Evolutionary conservation across 257 asterid species (phyloP).

Genomic region (Avicennia marina): DNA sequence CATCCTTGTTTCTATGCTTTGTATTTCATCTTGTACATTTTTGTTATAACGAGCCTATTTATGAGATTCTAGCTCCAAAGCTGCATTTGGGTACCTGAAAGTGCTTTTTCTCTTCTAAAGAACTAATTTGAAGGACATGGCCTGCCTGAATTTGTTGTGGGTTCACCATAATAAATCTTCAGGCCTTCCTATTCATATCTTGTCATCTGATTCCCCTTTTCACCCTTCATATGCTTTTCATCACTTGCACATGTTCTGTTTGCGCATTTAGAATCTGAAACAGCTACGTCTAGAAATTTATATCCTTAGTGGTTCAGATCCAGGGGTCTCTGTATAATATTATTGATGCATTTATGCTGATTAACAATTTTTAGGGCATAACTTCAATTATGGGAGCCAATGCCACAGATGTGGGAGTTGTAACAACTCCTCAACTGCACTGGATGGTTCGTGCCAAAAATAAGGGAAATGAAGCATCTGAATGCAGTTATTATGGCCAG

Average conservation of each 20-base stretch:
- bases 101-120: background rate
- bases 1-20: background rate
- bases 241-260: background rate
- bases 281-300: background rate
- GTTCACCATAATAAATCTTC: background rate
- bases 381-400: constrained; percentile 56
- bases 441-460: constrained; percentile 93
- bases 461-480: constrained; percentile 71
- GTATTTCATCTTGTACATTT: background rate
- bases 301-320: background rate
- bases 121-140: background rate
- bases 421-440: constrained; percentile 93
- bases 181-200: background rate
- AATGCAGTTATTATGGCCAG: constrained; percentile 55
- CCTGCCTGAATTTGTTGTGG: constrained; percentile 1
- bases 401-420: constrained; percentile 63
- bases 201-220: background rate
- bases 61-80: constrained; percentile 2
- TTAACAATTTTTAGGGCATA: constrained; percentile 47
- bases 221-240: constrained; percentile 2
- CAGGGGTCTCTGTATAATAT: constrained; percentile 5
- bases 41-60: background rate
- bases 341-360: constrained; percentile 12
- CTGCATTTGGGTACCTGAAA: constrained; percentile 11
- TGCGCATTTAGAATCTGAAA: constrained; percentile 3